Base-by-base conservation (phyloP, 176 grass and related monocot species). In the Canna indica region DNA sequence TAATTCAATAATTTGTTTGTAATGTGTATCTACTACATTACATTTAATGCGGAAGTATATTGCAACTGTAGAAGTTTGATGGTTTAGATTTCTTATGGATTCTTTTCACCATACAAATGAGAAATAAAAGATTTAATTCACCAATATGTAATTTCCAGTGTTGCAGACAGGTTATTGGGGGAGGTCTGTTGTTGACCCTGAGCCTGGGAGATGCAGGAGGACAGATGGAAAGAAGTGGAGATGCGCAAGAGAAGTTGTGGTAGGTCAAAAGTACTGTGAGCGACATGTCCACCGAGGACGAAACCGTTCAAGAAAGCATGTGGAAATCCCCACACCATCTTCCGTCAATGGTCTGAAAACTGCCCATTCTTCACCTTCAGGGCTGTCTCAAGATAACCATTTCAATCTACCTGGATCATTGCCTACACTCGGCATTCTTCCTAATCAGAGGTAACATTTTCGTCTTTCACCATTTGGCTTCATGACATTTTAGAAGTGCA, bases 221-320 rank as follows among this genome's bases (percentile, higher is more conserved):
- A 75, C 73, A 2, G 73, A 75, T 33, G 73, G 73, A 0, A 75
- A 75, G 59, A 75, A 75, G 59, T 75, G 73, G 73, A 75, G 73
- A 24, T 75, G 73, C 59, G 64, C 73, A 36, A 76, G 63, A 38
- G 75, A 76, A 22, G 75, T 54, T 4, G 63, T 67, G 33, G 14
- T 32, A 34, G 75, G 63, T 4, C 75, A 67, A 36, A 76, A 76
- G 75, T 76, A 76, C 47, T 76, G 75, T n/a, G 75, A 76, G 62
- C 75, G 63, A 32, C 75, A 76, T 67, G 63, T 76, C 1, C 75
- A 67, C 25, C 45, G 75, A 39, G 64, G 63, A 25, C 63, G 75
- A 41, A 56, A 53, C 62, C 75, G 75, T 77, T 77, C 75, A 57
- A 77, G 75, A 68, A 77, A 77, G 63, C 75, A 41, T 77, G 75